phyloP scores from a whole-genome alignment of 345 rosid species.

The Turritis glabra region DNA sequence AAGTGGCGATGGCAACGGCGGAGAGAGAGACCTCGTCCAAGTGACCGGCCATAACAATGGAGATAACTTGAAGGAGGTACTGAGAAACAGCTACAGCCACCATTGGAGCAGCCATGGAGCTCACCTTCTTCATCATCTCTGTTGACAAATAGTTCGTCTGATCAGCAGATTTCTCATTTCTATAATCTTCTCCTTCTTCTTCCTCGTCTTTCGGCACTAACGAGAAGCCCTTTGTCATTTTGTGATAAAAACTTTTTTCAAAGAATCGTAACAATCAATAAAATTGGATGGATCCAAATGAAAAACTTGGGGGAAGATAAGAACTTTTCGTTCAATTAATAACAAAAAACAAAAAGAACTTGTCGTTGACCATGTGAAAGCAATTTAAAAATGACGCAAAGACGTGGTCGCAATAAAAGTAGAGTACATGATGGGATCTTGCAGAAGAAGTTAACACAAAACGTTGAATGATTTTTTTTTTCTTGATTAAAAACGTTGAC shows the following conservation, averaged over 20 bases:
- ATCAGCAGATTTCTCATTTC: background rate
- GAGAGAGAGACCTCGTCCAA: conserved; percentile 39
- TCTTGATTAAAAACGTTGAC: no score
- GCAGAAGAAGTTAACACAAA: background rate
- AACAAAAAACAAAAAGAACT: no score
- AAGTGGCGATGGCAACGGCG: conserved; percentile 33
- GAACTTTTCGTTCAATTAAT: no score
- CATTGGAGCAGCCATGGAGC: conserved; percentile 42
- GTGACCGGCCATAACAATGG: conserved; percentile 41
- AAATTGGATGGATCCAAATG: background rate
- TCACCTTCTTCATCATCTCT: conserved; percentile 38
- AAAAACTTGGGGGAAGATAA: background rate
- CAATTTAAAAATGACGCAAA: background rate
- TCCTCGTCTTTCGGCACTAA: conserved; percentile 21
- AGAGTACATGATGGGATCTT: background rate
- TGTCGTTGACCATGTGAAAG: background rate
- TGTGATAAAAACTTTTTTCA: background rate
- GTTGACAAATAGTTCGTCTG: conserved; percentile 7
- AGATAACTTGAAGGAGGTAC: conserved; percentile 37
- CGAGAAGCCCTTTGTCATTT: conserved; percentile 26
- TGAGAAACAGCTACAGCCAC: conserved; percentile 36
- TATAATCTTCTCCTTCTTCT: background rate
- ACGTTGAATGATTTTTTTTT: no score
- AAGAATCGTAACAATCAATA: background rate
- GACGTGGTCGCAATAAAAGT: background rate